Evolutionary conservation across 2,329 filamentous ascomycete species (phyloP).

Genomic region (Sporothrix luriei): DNA sequence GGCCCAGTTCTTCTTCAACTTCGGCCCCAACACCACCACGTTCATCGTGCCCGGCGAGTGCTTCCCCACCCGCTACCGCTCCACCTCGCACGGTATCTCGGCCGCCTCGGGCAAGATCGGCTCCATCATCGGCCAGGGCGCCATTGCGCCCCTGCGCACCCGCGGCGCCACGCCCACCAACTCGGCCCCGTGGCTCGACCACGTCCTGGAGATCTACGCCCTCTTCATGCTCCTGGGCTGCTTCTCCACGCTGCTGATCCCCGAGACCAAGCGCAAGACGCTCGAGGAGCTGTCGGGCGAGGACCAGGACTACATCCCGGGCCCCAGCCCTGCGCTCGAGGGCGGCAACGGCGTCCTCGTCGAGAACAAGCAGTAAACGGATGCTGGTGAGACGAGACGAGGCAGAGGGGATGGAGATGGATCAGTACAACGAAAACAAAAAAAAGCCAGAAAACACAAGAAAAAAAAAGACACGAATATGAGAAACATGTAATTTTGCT

Average conservation of each 20-base stretch:
- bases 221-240: constrained; percentile 75
- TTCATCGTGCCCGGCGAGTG: constrained; percentile 61
- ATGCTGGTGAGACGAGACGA: neutral
- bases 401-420: neutral
- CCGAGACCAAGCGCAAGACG: constrained; percentile 74
- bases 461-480: neutral
- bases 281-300: constrained; percentile 61
- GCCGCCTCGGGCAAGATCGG: constrained; percentile 60
- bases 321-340: neutral
- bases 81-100: constrained; percentile 60
- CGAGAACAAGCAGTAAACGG: constrained; percentile 32
- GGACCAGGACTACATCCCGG: constrained; percentile 33
- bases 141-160: constrained; percentile 58
- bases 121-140: constrained; percentile 60
- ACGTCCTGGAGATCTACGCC: constrained; percentile 74
- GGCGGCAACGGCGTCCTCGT: constrained; percentile 24
- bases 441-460: neutral
- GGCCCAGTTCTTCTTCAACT: constrained; percentile 64
- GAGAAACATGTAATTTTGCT: constrained; percentile 5
- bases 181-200: constrained; percentile 68
- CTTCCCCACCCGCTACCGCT: constrained; percentile 60
- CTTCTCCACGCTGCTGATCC: constrained; percentile 69
- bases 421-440: neutral
- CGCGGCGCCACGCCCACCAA: constrained; percentile 47
- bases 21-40: constrained; percentile 60